Evolutionary conservation across 371 early-diverging fungal species (phyloP), one percentile per base, ranked within the genome.

Genomic region (Phascolomyces articulosus): DNA sequence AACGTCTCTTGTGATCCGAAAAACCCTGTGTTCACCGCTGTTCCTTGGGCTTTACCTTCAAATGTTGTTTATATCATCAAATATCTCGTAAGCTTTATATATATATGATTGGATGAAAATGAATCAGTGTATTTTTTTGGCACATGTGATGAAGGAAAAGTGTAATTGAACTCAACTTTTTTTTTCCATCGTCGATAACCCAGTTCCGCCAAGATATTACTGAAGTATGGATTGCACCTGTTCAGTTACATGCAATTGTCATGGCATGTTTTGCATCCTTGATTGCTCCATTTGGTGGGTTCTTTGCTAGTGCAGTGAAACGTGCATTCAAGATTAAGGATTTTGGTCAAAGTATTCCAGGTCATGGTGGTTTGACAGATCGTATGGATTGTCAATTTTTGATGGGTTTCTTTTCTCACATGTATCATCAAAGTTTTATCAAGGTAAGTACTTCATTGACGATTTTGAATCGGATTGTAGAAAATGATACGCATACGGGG

Each of bases 201-300:
- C n/a, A 79, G 74, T 62, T 67, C 24, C 62, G 55, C 6, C 66
- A 67, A 21, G 77, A 82, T 55, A 63, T 76, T 16, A 66, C 77
- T 0, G 62, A 70, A 41, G 72, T 83, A 1, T 78, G 73, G 67
- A 83, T 98, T 48, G 87, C 91, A 9, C 94, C 95, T n/a, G 80
- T 99, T 60, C 95, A 96, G 72, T 78, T 95, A 31, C 99, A 99
- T 72, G 85, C 93, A 28, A 75, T 99, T 28, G 79, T 92, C 18
- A 89, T 99, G 88, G 90, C 97, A 1, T 84, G 91, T 40, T 97
- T 98, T 83, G 98, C 99, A 3, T 96, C 97, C 2, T 72, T 98
- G 63, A 95, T 99, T 69, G 99, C 99, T 38, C 99, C 99, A 13
- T 98, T 99, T 83, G 98, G 98, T 47, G 99, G 99, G 4, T 99